Conservation (phyloP, 768 basidiomycete genomes). For the Trametes punicea region DNA sequence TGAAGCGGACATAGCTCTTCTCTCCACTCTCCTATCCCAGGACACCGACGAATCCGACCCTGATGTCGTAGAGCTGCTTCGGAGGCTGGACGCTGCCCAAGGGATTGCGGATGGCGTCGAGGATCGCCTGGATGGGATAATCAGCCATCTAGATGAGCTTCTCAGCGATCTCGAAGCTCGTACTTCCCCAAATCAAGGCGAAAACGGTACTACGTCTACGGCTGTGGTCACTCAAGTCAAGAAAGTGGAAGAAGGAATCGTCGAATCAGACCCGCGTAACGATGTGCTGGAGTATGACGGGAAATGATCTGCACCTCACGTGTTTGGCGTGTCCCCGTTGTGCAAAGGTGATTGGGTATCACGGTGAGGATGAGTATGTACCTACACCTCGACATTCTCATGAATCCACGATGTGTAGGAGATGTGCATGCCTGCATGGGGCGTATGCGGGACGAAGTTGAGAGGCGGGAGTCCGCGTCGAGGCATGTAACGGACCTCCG, state of each 20-base stretch:
- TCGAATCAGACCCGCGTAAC: not conserved
- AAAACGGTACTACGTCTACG: not conserved
- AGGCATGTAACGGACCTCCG: too few species aligned
- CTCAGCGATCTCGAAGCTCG: slow-evolving; percentile 41
- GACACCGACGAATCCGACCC: slow-evolving; percentile 34
- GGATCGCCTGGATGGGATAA: slow-evolving; percentile 54
- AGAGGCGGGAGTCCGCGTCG: too few species aligned
- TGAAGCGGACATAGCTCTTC: slow-evolving; percentile 37
- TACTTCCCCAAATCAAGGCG: not conserved
- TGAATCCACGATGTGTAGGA: too few species aligned
- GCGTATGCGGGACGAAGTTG: too few species aligned
- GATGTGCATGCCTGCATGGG: too few species aligned
- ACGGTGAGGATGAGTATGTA: too few species aligned
- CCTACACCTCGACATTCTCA: too few species aligned
- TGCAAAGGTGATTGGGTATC: too few species aligned
- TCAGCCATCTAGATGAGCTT: slow-evolving; percentile 56
- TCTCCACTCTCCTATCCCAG: slow-evolving; percentile 34
- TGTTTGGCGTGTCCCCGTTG: too few species aligned
- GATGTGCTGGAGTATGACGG: too few species aligned
- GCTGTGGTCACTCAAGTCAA: not conserved
- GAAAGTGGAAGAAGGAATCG: not conserved
- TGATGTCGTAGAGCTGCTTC: slow-evolving; percentile 50
- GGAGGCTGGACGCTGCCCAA: slow-evolving; percentile 53
- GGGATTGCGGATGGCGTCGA: slow-evolving; percentile 62
- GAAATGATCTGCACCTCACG: too few species aligned